Base-by-base conservation (phyloP, 1,284 basidiomycete species). In the Cryptococcus hybrid region DNA sequence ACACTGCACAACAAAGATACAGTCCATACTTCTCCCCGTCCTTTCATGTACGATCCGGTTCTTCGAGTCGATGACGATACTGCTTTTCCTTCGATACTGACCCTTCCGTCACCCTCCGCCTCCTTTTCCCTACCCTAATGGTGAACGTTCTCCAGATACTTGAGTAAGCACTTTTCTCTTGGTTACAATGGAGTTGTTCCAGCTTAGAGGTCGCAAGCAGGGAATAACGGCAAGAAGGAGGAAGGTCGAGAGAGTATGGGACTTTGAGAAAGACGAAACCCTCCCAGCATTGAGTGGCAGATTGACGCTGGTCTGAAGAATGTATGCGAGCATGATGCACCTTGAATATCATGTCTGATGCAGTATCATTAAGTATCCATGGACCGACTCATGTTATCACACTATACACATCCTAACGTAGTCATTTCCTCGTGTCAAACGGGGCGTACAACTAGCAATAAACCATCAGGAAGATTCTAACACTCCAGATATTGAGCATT, bases 21-120 rank as follows among this genome's bases (percentile, higher is more conserved):
- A 18, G 18, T 18, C 18, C 18, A 18, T 18, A 18, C 18, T 18
- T 30, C 24, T 9, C 5, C 24, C 13, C 18, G 3, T 7, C 44
- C 7, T 6, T 35, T 5, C 24, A 50, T 2, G n/a, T 51, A 11
- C 43, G 55, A 37, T 51, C 51, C n/a, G 59, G 52, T 3, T 56
- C 55, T 5, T 46, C 57, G 18, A 60, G 57, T 57, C 40, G 59
- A 60, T 46, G 59, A 60, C 38, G 59, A 60, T 49, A 60, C 59
- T 6, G 42, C 48, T 8, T 15, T 59, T 12, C 49, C 53, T 5
- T 43, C 42, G 12, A 15, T 9, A 18, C 18, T 18, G 18, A 18
- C 18, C 18, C 18, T 24, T n/a, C 34, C 47, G 4, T 39, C 36
- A 51, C 15, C 39, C 39, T 15, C 39, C 36, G 15, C 15, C 13